phyloP scores from a whole-genome alignment of 768 basidiomycete species.

The Termitomyces titanicus region DNA sequence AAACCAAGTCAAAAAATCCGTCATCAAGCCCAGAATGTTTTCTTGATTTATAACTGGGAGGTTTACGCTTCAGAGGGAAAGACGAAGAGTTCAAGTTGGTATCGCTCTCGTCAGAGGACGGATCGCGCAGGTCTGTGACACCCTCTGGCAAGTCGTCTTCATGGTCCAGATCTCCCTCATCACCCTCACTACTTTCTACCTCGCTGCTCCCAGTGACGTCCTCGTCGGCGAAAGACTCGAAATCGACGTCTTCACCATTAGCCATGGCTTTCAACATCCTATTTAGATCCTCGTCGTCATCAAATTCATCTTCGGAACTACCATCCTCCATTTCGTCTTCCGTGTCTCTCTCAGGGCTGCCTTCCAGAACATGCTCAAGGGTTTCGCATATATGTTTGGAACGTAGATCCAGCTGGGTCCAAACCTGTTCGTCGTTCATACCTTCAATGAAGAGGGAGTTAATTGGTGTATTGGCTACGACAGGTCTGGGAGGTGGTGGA shows the following conservation, averaged over 20 bases:
- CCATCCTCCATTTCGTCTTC: constrained; percentile 25
- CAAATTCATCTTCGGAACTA: constrained; percentile 27
- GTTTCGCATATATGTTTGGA: constrained; percentile 66
- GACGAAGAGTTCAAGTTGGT: constrained; percentile 24
- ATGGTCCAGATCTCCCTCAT: constrained; percentile 19
- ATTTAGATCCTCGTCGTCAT: constrained; percentile 24
- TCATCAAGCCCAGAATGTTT: constrained; percentile 63
- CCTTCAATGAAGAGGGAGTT: constrained; percentile 69
- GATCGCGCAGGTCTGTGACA: constrained; percentile 32
- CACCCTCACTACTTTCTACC: constrained; percentile 21
- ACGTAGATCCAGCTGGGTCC: constrained; percentile 90
- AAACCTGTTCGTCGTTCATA: constrained; percentile 85
- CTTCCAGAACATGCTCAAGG: constrained; percentile 62
- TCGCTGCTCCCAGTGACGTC: constrained; percentile 18
- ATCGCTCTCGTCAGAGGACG: constrained; percentile 32
- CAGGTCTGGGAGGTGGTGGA: constrained; percentile 26
- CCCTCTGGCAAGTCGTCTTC: constrained; percentile 19
- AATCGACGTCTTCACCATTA: constrained; percentile 28
- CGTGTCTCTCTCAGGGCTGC: constrained; percentile 21
- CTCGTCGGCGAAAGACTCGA: constrained; percentile 21
- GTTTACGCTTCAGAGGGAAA: constrained; percentile 19
- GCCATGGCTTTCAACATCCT: constrained; percentile 27
- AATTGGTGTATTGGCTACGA: constrained; percentile 65
- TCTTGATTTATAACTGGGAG: constrained; percentile 16
- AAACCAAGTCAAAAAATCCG: constrained; percentile 82